Conservation (phyloP, 1,139 yeast genomes). For the Lodderomyces parapsilosis region DNA sequence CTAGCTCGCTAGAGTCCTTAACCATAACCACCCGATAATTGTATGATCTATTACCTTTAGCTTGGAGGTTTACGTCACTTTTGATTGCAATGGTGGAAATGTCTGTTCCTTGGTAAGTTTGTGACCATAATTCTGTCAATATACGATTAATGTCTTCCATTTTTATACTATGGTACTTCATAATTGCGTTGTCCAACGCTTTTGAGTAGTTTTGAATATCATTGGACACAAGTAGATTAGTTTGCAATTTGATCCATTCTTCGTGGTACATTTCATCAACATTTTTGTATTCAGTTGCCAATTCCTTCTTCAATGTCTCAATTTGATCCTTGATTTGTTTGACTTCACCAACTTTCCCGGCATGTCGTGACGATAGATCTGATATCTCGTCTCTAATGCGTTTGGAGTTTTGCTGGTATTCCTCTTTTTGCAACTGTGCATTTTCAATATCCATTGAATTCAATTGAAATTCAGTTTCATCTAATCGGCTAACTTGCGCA, state of each 20-base stretch:
- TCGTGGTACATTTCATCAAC: conserved; percentile 62
- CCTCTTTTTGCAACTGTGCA: conserved; percentile 64
- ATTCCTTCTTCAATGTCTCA: conserved; percentile 51
- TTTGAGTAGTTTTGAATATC: conserved; percentile 81
- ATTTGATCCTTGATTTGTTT: conserved; percentile 80
- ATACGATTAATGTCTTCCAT: conserved; percentile 92
- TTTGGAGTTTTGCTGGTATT: conserved; percentile 60
- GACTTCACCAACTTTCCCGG: conserved; percentile 82
- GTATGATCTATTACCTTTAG: conserved; percentile 68
- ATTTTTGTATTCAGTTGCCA: conserved; percentile 67
- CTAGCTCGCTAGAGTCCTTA: conserved; percentile 87
- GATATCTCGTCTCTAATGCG: conserved; percentile 56
- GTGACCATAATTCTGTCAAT: conserved; percentile 88
- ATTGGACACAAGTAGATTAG: conserved; percentile 75
- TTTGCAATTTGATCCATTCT: conserved; percentile 76
- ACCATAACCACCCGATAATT: conserved; percentile 95
- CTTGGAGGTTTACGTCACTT: conserved; percentile 67
- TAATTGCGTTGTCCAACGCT: conserved; percentile 89
- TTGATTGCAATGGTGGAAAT: conserved; percentile 86
- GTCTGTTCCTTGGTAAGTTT: conserved; percentile 93
- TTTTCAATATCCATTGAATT: conserved; percentile 44
- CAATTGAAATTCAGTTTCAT: conserved; percentile 27
- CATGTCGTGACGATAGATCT: conserved; percentile 61
- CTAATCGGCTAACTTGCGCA: conserved; percentile 27
- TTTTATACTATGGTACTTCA: conserved; percentile 87